Conservation (phyloP, 2,329 filamentous ascomycete genomes). For the Fusarium musae region DNA sequence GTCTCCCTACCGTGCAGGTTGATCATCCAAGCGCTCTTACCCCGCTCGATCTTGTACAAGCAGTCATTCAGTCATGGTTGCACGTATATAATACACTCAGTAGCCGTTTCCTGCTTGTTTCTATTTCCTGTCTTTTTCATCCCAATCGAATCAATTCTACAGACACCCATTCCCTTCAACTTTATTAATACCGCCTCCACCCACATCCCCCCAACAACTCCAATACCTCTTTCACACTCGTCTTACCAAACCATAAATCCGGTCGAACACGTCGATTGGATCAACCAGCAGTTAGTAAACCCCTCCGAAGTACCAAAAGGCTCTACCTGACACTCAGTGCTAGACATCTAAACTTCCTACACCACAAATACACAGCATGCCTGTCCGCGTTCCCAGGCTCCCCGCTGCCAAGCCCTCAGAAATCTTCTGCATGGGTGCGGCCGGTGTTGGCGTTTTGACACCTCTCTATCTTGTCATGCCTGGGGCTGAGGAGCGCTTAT, state of each 20-base stretch:
- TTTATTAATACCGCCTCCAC: background rate
- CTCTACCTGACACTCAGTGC: background rate
- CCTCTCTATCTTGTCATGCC: constrained; percentile 69
- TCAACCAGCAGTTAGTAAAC: constrained; percentile 20
- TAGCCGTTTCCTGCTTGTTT: constrained; percentile 6
- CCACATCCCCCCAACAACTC: background rate
- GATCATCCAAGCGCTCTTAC: constrained; percentile 41
- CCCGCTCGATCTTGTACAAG: constrained; percentile 39
- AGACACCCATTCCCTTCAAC: background rate
- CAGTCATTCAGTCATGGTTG: constrained; percentile 13
- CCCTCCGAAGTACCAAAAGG: no score
- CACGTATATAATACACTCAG: constrained; percentile 31
- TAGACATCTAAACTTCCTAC: background rate
- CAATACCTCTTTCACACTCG: background rate
- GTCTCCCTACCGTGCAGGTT: constrained; percentile 12
- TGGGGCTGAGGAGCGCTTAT: constrained; percentile 64
- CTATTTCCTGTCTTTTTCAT: background rate
- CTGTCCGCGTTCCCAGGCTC: constrained; percentile 58
- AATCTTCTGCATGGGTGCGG: constrained; percentile 63
- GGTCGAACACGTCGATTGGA: constrained; percentile 6
- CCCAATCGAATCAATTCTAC: constrained; percentile 10
- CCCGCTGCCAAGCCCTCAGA: constrained; percentile 61
- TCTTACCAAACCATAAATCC: background rate
- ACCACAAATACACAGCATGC: constrained; percentile 55
- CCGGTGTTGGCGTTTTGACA: constrained; percentile 63